Conservation (phyloP, 192 early-diverging fungal genomes). For the Chytriomyces hyalinus region DNA sequence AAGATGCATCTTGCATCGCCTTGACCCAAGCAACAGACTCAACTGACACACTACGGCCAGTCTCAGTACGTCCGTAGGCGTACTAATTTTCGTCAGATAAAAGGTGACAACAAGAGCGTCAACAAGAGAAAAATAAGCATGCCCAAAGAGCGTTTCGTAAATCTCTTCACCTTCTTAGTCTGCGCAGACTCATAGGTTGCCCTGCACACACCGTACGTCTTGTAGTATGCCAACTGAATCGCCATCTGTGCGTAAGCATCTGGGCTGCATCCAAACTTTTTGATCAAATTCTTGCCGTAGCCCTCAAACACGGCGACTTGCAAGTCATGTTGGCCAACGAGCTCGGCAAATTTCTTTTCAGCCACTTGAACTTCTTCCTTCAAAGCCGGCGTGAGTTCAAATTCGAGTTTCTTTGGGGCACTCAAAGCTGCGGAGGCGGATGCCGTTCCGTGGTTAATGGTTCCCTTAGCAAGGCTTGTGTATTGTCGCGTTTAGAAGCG, state of each 20-base stretch:
- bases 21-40: conserved; percentile 85
- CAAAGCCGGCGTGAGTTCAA: conserved; percentile 70
- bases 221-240: conserved; percentile 95
- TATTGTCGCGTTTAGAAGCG: conserved; percentile 31
- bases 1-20: conserved; percentile 75
- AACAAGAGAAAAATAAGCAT: background rate
- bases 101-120: background rate
- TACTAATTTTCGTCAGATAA: conserved; percentile 56
- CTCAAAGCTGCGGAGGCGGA: conserved; percentile 64
- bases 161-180: conserved; percentile 61
- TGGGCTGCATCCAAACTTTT: conserved; percentile 64
- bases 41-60: conserved; percentile 76
- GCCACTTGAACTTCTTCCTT: conserved; percentile 69
- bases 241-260: conserved; percentile 79
- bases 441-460: conserved; percentile 73
- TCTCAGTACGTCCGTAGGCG: conserved; percentile 93
- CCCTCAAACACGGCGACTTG: conserved; percentile 80
- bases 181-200: conserved; percentile 95
- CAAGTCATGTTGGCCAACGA: conserved; percentile 82
- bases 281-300: conserved; percentile 95
- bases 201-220: conserved; percentile 75
- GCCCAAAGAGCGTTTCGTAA: background rate
- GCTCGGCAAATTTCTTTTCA: conserved; percentile 76
- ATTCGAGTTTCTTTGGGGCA: conserved; percentile 71
- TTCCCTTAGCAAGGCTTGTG: conserved; percentile 60